phyloP scores from a whole-genome alignment of 2,329 filamentous ascomycete genomes.

The Calycina marina region DNA sequence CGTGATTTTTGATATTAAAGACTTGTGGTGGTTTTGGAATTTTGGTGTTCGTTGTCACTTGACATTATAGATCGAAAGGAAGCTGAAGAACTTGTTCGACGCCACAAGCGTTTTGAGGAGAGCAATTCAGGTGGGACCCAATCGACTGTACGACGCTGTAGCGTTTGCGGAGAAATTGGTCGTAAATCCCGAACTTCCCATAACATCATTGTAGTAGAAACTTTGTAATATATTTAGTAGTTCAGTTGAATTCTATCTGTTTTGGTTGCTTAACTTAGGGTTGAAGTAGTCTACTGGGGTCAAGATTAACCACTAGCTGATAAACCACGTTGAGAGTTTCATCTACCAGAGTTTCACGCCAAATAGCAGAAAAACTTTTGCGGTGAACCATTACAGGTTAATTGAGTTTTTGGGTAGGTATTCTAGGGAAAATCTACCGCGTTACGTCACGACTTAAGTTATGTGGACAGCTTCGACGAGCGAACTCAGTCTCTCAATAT shows the following conservation, averaged over 20 bases:
- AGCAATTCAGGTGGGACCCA: background rate
- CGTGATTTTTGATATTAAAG: too few species aligned
- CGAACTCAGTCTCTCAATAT: too few species aligned
- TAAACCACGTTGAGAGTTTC: too few species aligned
- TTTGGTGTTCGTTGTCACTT: too few species aligned
- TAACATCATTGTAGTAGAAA: background rate
- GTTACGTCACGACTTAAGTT: too few species aligned
- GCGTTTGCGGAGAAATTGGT: background rate
- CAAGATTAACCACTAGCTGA: background rate
- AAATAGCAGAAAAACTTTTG: too few species aligned
- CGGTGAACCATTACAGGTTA: too few species aligned
- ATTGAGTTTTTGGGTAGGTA: too few species aligned
- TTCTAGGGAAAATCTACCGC: too few species aligned
- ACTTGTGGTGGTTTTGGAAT: too few species aligned
- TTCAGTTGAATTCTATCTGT: background rate
- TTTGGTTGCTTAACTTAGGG: background rate
- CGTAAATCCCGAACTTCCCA: background rate
- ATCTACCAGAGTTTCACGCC: too few species aligned
- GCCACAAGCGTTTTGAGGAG: background rate
- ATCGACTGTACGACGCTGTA: background rate
- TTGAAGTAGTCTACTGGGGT: conserved; percentile 6
- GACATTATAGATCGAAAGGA: conserved; percentile 2
- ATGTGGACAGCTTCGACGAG: too few species aligned
- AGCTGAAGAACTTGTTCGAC: background rate
- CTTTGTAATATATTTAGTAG: background rate